These are phyloP conservation scores for Alternaria consortialis DNA, from an alignment of 2,329 filamentous ascomycete genomes.

Conservation along the genomic window DNA sequence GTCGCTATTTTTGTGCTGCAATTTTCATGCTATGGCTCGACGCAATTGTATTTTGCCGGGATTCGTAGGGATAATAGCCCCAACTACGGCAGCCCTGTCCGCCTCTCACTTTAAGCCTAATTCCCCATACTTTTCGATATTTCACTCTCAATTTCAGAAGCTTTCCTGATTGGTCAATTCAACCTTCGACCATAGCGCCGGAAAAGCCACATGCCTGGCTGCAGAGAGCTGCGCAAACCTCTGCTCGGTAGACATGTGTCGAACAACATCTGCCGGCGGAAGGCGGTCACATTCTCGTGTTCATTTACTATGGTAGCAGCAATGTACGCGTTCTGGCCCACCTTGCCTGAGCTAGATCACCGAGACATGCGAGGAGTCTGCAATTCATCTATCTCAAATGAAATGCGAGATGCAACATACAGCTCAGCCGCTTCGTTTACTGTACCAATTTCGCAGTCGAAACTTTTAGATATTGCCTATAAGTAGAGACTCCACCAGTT, in stretches of 20 bases:
- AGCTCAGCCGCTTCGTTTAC: constrained; percentile 16
- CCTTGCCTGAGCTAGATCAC: constrained; percentile 20
- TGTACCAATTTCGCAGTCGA: constrained; percentile 1
- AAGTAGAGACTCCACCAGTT: constrained; percentile 28
- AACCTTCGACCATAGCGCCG: constrained; percentile 26
- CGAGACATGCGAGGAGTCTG: constrained; percentile 23
- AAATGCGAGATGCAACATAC: constrained; percentile 33
- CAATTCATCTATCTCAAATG: constrained; percentile 45
- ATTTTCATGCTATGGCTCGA: constrained; percentile 18
- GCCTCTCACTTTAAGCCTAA: constrained; percentile 40
- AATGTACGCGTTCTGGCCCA: constrained; percentile 29
- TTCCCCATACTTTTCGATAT: constrained; percentile 31
- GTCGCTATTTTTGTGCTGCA: constrained; percentile 35
- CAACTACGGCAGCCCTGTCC: constrained; percentile 30
- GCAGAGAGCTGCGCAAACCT: constrained; percentile 12
- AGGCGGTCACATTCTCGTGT: constrained; percentile 26
- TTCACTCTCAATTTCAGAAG: constrained; percentile 22
- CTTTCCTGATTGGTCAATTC: constrained; percentile 30
- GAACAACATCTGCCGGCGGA: constrained; percentile 27
- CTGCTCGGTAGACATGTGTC: constrained; percentile 17
- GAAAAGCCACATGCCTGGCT: constrained; percentile 27
- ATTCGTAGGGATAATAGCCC: constrained; percentile 29
- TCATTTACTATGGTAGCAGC: constrained; percentile 20
- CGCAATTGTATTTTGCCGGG: constrained; percentile 33
- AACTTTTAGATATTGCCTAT: constrained; percentile 25